phyloP scores from a whole-genome alignment of 2,329 filamentous ascomycete species.

The Teratosphaeria nubilosa region DNA sequence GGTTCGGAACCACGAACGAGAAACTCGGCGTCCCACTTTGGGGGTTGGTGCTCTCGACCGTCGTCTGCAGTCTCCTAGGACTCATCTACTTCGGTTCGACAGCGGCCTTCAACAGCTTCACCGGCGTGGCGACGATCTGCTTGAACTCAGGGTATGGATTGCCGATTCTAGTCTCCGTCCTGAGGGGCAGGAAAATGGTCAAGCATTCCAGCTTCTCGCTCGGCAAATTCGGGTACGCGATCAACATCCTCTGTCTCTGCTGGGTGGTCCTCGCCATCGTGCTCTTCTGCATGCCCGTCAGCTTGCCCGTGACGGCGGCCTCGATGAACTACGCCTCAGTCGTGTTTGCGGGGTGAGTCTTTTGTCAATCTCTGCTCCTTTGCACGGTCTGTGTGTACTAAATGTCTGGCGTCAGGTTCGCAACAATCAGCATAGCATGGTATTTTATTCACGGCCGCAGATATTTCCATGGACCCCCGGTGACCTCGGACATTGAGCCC shows the following conservation, averaged over 20 bases:
- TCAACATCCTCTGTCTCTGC: constrained; percentile 57
- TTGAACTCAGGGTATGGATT: constrained; percentile 65
- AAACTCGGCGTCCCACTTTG: constrained; percentile 59
- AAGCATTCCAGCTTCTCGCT: constrained; percentile 57
- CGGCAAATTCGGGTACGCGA: constrained; percentile 55
- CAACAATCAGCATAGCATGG: constrained; percentile 23
- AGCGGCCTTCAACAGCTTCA: constrained; percentile 71
- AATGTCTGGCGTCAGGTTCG: constrained; percentile 18
- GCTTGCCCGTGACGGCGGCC: constrained; percentile 29
- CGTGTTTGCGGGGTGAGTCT: constrained; percentile 17
- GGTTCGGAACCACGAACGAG: constrained; percentile 45
- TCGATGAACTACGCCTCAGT: constrained; percentile 33
- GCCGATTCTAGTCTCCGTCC: constrained; percentile 60
- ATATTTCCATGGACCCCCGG: constrained; percentile 26
- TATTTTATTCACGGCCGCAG: constrained; percentile 26
- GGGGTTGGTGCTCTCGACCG: constrained; percentile 57
- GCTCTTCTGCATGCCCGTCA: constrained; percentile 63
- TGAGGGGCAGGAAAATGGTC: constrained; percentile 58
- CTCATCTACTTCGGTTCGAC: constrained; percentile 71
- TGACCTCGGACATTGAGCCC: constrained; percentile 19
- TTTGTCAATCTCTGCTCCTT: not conserved
- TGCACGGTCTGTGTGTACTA: not conserved
- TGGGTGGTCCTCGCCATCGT: constrained; percentile 64
- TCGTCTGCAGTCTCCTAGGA: constrained; percentile 60
- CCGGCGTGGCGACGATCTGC: constrained; percentile 69